Base-by-base conservation (phyloP, 2,329 filamentous ascomycete genomes). In the Scorias spongiosa region DNA sequence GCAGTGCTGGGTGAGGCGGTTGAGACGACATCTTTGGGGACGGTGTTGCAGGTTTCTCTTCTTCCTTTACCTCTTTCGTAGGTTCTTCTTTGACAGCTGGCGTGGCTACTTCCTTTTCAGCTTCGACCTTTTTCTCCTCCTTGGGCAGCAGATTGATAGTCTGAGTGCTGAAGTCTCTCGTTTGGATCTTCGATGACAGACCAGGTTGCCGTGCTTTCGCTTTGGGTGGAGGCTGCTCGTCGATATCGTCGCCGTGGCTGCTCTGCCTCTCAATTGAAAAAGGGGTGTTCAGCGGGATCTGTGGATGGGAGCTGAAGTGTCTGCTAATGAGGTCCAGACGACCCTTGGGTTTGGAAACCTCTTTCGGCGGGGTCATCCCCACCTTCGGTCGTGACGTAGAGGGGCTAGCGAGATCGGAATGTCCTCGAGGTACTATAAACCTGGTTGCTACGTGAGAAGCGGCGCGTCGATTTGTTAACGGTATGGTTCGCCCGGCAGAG, bases 1-100 rank as follows among this genome's bases (percentile, higher is more conserved):
- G 78, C 66, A 98, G 72, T 44, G 89, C 81, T 43, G 76, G 70
- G 60, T 81, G 78, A 44, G 72, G 63, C 43, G 73, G 57, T 66
- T 80, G 76, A 44, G 57, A 60, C 36, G 75, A 78, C 74, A 78
- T 78, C 43, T 57, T 71, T 56, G 55, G 51, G 34, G 50, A 43
- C 40, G 47, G 46, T 12, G 48, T 44, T 17, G 51, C 12, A 34
- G 14, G 42, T 47, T 46, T 43, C 38, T 43, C 42, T 34, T 45
- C 38, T 37, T 48, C 42, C 32, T 36, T 36, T 15, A 15, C 5
- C 15, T 36, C 12, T 36, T 36, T 15, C 3, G 32, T 12, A 12
- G 11, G 11, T 15, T 36, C 32, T 3, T 36, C 32, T 9, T 36
- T 12, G 15, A 15, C 15, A 18, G 42, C 12, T 20, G 26, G 15